phyloP scores from a whole-genome alignment of 768 basidiomycete species.

The Lactarius akahatsu region DNA sequence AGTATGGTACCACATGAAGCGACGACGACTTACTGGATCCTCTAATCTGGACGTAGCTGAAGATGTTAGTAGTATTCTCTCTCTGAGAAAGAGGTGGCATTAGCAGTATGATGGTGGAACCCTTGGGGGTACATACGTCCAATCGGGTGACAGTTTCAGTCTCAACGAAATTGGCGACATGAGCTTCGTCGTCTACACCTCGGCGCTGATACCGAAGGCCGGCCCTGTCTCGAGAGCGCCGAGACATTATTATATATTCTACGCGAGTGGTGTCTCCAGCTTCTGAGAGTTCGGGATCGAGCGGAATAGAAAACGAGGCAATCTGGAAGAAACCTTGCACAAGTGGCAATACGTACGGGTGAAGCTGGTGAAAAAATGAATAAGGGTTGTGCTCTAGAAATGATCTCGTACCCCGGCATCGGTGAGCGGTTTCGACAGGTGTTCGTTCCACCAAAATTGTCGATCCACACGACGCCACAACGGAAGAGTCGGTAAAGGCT shows the following conservation, averaged over 20 bases:
- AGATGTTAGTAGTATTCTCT: conserved; percentile 71
- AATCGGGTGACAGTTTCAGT: conserved; percentile 87
- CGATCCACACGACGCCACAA: conserved; percentile 89
- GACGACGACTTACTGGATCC: conserved; percentile 70
- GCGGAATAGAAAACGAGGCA: conserved; percentile 61
- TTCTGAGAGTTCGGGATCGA: conserved; percentile 43
- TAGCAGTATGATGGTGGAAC: neutral
- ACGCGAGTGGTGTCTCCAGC: conserved; percentile 45
- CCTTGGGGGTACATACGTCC: conserved; percentile 51
- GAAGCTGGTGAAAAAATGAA: conserved; percentile 48
- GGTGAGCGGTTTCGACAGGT: conserved; percentile 78
- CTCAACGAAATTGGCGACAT: conserved; percentile 96
- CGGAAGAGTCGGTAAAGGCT: conserved; percentile 76
- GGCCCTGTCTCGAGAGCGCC: conserved; percentile 85
- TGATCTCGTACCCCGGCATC: conserved; percentile 70
- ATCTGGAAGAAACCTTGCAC: conserved; percentile 93
- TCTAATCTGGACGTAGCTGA: conserved; percentile 87
- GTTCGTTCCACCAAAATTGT: conserved; percentile 97
- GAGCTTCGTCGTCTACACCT: conserved; percentile 89
- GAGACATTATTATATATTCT: conserved; percentile 80
- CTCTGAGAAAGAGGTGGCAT: conserved; percentile 46
- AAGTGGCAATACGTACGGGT: conserved; percentile 84
- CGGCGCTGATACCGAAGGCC: conserved; percentile 93
- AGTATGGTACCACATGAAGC: neutral
- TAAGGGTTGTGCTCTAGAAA: neutral